Conservation (phyloP, 192 early-diverging fungal species). For the Geranomyces variabilis region DNA sequence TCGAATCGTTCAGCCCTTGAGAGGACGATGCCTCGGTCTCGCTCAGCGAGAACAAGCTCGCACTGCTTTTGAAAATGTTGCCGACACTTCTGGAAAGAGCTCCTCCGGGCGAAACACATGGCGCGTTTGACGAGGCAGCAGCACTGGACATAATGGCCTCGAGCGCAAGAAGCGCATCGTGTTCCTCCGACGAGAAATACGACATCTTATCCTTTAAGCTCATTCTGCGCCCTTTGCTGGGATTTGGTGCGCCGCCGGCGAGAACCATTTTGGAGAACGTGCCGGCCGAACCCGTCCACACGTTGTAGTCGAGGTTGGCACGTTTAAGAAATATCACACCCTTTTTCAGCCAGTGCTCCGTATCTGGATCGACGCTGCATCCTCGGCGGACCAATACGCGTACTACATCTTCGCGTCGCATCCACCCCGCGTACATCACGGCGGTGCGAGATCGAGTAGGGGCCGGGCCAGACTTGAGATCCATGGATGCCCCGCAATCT, state of each 20-base stretch:
- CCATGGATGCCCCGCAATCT: slow-evolving; percentile 44
- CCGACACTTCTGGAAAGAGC: background rate
- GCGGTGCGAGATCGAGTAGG: slow-evolving; percentile 35
- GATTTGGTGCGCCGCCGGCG: background rate
- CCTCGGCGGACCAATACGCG: slow-evolving; percentile 34
- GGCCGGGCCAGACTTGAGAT: slow-evolving; percentile 39
- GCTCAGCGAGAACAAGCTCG: slow-evolving; percentile 3
- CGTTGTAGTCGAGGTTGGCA: slow-evolving; percentile 37
- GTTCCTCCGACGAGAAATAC: slow-evolving; percentile 39
- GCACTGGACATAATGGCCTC: slow-evolving; percentile 9
- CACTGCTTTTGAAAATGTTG: background rate
- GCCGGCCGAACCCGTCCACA: slow-evolving; percentile 28
- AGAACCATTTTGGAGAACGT: background rate
- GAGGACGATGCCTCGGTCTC: background rate
- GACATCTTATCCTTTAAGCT: slow-evolving; percentile 39
- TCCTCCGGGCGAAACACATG: background rate
- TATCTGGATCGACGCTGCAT: slow-evolving; percentile 31
- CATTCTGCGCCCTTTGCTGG: slow-evolving; percentile 16
- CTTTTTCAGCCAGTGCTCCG: slow-evolving; percentile 46
- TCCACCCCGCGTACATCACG: slow-evolving; percentile 56
- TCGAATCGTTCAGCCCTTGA: no score
- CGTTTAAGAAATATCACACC: slow-evolving; percentile 48
- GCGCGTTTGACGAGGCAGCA: background rate
- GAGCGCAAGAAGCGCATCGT: background rate
- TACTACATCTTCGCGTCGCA: slow-evolving; percentile 37